These are phyloP conservation scores for Oleoguttula mirabilis DNA, from an alignment of 495 filamentous ascomycete species.

Conservation along the genomic window DNA sequence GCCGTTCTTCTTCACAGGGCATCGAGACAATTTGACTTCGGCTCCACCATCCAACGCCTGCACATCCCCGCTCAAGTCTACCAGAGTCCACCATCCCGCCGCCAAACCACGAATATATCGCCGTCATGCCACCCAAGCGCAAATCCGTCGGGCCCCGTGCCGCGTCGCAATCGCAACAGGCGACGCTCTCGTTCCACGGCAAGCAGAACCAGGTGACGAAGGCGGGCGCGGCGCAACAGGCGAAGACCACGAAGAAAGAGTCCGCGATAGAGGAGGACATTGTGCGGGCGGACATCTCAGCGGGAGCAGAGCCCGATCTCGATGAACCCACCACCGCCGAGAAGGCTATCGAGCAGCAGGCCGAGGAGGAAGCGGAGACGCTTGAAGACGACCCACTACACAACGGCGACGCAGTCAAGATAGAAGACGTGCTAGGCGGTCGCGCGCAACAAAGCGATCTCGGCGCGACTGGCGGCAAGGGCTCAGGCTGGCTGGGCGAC, in stretches of 20 bases:
- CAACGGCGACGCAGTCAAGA: slow-evolving; percentile 12
- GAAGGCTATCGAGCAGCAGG: slow-evolving; percentile 31
- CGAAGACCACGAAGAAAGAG: slow-evolving; percentile 38
- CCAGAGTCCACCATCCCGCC: no score
- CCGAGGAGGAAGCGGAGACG: slow-evolving; percentile 22
- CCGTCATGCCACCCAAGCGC: slow-evolving; percentile 65
- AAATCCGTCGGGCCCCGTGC: slow-evolving; percentile 32
- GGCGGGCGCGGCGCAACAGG: slow-evolving; percentile 31
- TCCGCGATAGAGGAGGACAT: slow-evolving; percentile 28
- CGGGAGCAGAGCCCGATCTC: slow-evolving; percentile 24
- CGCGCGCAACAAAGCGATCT: slow-evolving; percentile 14
- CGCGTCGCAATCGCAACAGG: slow-evolving; percentile 39
- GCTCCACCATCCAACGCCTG: no score
- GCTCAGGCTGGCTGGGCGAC: slow-evolving; percentile 34
- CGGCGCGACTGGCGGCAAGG: slow-evolving; percentile 24
- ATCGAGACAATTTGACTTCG: no score
- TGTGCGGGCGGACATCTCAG: slow-evolving; percentile 25
- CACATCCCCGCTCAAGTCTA: no score
- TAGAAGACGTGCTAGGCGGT: slow-evolving; percentile 18
- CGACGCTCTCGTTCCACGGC: slow-evolving; percentile 63
- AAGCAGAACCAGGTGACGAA: slow-evolving; percentile 61
- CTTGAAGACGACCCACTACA: slow-evolving; percentile 6
- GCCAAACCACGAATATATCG: no score
- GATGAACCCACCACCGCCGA: slow-evolving; percentile 38
- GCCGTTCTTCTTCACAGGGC: no score